Percentiles rank a stretch among this genome's conserved stretches.
Conservation (phyloP, 2,329 filamentous ascomycete genomes). For the Cercospora berteroae region DNA sequence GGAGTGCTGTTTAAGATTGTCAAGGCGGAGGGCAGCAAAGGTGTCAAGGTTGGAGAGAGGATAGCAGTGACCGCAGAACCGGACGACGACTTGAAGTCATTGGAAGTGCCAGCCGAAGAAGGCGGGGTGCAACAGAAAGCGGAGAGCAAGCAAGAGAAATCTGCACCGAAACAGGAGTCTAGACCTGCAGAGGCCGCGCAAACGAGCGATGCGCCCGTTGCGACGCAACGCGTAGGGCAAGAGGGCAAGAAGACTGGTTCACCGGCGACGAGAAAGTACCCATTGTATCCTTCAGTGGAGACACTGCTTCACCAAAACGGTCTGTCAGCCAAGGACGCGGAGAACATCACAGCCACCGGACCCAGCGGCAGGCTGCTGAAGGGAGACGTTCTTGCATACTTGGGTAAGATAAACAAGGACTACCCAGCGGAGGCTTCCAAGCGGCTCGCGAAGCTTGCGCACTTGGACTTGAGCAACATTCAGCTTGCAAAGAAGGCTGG, state of each 20-base stretch:
- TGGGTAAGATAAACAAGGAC: slow-evolving; percentile 71
- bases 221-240: slow-evolving; percentile 16
- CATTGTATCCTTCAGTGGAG: slow-evolving; percentile 78
- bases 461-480: slow-evolving; percentile 94
- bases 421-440: slow-evolving; percentile 70
- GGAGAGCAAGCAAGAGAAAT: slow-evolving; percentile 13
- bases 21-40: slow-evolving; percentile 69
- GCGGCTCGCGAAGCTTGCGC: slow-evolving; percentile 70
- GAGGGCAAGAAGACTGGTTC: slow-evolving; percentile 40
- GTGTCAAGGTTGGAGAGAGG: slow-evolving; percentile 71
- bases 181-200: slow-evolving; percentile 15
- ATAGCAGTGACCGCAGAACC: slow-evolving; percentile 81
- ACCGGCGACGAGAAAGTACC: slow-evolving; percentile 65
- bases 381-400: slow-evolving; percentile 87
- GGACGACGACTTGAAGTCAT: slow-evolving; percentile 71
- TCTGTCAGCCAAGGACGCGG: slow-evolving; percentile 70
- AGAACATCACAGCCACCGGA: slow-evolving; percentile 82
- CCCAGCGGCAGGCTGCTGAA: slow-evolving; percentile 87
- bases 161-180: slow-evolving; percentile 17
- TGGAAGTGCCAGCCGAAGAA: slow-evolving; percentile 74
- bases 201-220: slow-evolving; percentile 13
- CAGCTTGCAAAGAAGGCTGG: slow-evolving; percentile 60
- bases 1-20: slow-evolving; percentile 82
- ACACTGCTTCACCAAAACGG: slow-evolving; percentile 77
- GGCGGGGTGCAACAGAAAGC: slow-evolving; percentile 21